Percentiles rank a stretch among this genome's conserved stretches.
Conservation (phyloP, 1,284 basidiomycete species). For the Microbotryomycetes sp. region DNA sequence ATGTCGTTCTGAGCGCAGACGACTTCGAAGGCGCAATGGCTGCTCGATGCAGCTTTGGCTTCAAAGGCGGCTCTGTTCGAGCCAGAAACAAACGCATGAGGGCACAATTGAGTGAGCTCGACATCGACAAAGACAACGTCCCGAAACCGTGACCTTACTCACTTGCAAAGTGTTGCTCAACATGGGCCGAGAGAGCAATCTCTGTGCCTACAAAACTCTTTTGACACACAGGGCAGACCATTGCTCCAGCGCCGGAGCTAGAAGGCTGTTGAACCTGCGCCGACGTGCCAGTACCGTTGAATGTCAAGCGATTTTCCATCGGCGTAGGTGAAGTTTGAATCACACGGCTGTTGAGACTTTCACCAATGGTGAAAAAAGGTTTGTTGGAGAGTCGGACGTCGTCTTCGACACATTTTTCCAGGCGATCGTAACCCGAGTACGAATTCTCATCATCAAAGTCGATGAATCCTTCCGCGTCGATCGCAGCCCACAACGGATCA, state of each 20-base stretch:
- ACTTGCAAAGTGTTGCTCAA: slow-evolving; percentile 12
- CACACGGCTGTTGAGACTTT: slow-evolving; percentile 3
- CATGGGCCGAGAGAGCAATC: slow-evolving; percentile 24
- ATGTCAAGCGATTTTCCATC: neutral
- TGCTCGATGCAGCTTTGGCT: too few relatives aligned
- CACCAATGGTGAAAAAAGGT: slow-evolving; percentile 12
- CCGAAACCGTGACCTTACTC: too few relatives aligned
- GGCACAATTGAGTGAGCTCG: too few relatives aligned
- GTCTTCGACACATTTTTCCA: neutral
- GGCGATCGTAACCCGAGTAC: neutral
- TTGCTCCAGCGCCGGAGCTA: neutral
- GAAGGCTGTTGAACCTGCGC: neutral
- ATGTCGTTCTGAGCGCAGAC: too few relatives aligned
- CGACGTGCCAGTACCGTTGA: neutral
- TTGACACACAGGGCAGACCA: slow-evolving; percentile 16
- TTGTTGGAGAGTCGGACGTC: slow-evolving; percentile 3
- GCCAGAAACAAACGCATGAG: too few relatives aligned
- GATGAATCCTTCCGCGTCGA: neutral
- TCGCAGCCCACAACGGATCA: neutral
- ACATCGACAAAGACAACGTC: too few relatives aligned
- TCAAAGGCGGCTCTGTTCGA: too few relatives aligned
- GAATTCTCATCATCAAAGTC: neutral
- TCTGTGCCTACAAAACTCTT: slow-evolving; percentile 15
- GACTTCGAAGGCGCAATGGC: too few relatives aligned
- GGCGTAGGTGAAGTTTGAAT: neutral